Percentiles rank a stretch among this genome's conserved stretches.
Evolutionary conservation across 73 alveolate species (phyloP).

Genomic region (Paramecium caudatum): DNA sequence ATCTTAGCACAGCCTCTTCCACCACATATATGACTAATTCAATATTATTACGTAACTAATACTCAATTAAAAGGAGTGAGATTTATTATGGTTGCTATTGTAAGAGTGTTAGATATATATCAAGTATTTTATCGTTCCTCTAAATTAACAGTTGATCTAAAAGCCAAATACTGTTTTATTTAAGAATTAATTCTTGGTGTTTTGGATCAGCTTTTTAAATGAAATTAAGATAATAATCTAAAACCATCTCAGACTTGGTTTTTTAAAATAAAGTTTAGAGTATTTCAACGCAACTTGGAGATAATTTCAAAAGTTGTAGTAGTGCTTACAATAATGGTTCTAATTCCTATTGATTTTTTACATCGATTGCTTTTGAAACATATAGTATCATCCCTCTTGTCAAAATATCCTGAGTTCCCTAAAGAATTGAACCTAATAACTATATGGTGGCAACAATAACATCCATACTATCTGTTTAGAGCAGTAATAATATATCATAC

Average conservation of each 20-base stretch:
- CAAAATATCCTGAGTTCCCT: neutral
- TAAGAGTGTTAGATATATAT: neutral
- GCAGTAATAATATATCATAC: neutral
- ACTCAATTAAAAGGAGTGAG: neutral
- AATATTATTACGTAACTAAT: neutral
- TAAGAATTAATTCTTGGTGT: neutral
- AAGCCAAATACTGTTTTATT: slow-evolving; percentile 10
- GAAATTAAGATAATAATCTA: neutral
- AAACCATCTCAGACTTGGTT: neutral
- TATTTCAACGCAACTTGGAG: neutral
- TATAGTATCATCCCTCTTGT: slow-evolving; percentile 29
- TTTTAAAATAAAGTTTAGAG: neutral
- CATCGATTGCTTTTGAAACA: neutral
- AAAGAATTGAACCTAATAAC: neutral
- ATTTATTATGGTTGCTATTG: neutral
- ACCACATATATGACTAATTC: neutral
- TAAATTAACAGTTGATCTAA: neutral
- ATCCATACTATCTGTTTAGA: slow-evolving; percentile 37
- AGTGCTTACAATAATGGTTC: neutral
- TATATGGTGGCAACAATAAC: neutral
- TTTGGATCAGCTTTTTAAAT: neutral
- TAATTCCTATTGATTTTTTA: neutral
- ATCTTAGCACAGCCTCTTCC: neutral
- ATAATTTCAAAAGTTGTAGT: neutral
- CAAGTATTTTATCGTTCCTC: neutral